Evolutionary conservation across 2,329 filamentous ascomycete species (phyloP).

Genomic region (Drechslerella stenobrocha): DNA sequence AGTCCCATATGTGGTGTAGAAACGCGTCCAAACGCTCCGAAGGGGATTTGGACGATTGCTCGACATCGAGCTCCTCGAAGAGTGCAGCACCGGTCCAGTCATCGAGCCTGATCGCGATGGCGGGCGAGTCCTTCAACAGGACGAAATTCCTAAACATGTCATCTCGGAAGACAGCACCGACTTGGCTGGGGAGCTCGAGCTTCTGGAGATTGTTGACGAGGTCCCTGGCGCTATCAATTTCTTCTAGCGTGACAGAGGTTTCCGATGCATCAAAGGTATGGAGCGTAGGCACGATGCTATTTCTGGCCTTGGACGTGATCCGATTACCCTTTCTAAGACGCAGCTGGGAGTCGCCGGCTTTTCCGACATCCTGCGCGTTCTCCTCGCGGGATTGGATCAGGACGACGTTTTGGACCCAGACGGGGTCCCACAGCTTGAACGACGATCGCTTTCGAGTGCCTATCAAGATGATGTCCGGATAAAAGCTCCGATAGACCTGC

Average conservation of each 20-base stretch:
- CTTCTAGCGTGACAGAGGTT: conserved; percentile 71
- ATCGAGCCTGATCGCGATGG: conserved; percentile 24
- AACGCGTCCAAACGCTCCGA: conserved; percentile 58
- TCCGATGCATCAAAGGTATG: conserved; percentile 67
- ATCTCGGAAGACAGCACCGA: conserved; percentile 75
- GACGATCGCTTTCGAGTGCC: conserved; percentile 34
- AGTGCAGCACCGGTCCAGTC: conserved; percentile 37
- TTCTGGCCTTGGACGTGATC: conserved; percentile 57
- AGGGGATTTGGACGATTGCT: conserved; percentile 60
- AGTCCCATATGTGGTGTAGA: conserved; percentile 63
- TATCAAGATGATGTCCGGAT: conserved; percentile 82
- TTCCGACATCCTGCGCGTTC: conserved; percentile 2
- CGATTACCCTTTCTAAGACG: conserved; percentile 26
- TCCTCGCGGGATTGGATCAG: conserved; percentile 28
- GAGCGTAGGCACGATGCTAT: conserved; percentile 67
- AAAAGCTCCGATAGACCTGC: conserved; percentile 86
- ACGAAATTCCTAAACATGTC: conserved; percentile 77
- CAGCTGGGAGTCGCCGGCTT: background rate
- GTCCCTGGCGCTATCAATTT: conserved; percentile 70
- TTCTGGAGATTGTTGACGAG: conserved; percentile 75
- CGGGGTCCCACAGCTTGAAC: conserved; percentile 34
- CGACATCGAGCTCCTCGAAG: conserved; percentile 58
- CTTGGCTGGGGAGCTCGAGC: conserved; percentile 78
- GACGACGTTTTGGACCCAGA: conserved; percentile 31
- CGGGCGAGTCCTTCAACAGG: conserved; percentile 58